Percentiles rank a stretch among this genome's conserved stretches.
Conservation (phyloP, 208 protist genomes). For the Leishmania guyanensis region DNA sequence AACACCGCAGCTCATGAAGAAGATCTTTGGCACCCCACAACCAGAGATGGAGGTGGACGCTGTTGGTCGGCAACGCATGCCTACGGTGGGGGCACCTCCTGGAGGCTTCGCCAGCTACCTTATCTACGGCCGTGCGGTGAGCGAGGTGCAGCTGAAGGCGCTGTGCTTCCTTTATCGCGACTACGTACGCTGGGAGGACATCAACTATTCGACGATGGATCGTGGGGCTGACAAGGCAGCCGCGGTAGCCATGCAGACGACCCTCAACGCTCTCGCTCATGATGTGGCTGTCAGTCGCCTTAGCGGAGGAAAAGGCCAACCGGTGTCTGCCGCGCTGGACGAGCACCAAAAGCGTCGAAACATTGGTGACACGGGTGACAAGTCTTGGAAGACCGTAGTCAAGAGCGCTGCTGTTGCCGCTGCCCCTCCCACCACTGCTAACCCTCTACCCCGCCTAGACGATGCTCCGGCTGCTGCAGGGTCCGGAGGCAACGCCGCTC, state of each 20-base stretch:
- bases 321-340: conserved; percentile 19
- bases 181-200: conserved; percentile 84
- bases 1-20: conserved; percentile 60
- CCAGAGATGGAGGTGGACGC: conserved; percentile 70
- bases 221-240: neutral
- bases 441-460: neutral
- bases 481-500: conserved; percentile 26
- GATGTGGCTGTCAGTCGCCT: conserved; percentile 25
- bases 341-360: conserved; percentile 4
- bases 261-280: conserved; percentile 21
- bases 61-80: conserved; percentile 76
- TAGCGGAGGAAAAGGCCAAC: conserved; percentile 8
- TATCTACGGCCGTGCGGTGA: conserved; percentile 57
- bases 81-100: conserved; percentile 57
- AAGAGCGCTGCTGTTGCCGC: neutral
- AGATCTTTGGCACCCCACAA: conserved; percentile 61
- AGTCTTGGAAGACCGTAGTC: neutral
- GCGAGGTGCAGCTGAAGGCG: conserved; percentile 70
- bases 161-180: conserved; percentile 73
- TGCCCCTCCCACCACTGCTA: neutral
- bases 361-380: neutral
- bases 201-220: conserved; percentile 70
- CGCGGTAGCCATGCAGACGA: neutral
- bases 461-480: conserved; percentile 8
- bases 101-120: conserved; percentile 46